Evolutionary conservation across 2,329 filamentous ascomycete species (phyloP).

Genomic region (Tolypocladium cylindrosporum): DNA sequence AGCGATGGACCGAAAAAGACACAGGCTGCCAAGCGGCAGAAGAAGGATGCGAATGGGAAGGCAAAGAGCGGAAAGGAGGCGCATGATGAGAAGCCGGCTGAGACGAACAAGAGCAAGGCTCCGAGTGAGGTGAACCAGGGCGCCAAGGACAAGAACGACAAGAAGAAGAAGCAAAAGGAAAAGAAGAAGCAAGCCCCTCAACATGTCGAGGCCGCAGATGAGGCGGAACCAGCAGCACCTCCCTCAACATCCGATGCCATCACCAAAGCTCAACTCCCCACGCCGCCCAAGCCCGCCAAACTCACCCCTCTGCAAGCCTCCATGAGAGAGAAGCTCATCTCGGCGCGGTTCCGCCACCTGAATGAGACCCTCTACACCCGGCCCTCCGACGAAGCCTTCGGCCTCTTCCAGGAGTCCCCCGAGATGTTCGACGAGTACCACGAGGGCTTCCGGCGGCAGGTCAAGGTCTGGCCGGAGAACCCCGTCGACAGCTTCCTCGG

Average conservation of each 20-base stretch:
- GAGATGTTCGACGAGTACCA: conserved; percentile 97
- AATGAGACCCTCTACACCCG: conserved; percentile 96
- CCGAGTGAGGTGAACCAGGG: conserved; percentile 11
- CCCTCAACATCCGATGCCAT: conserved; percentile 11
- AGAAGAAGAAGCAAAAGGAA: conserved; percentile 15
- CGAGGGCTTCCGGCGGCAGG: conserved; percentile 89
- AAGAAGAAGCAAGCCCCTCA: conserved; percentile 9
- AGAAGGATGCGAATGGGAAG: conserved; percentile 7
- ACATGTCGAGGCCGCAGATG: conserved; percentile 7
- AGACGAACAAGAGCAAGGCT: not conserved
- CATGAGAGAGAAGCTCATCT: conserved; percentile 92
- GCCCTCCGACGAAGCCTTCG: conserved; percentile 72
- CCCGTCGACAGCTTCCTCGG: conserved; percentile 81
- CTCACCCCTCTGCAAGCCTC: conserved; percentile 87
- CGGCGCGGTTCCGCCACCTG: conserved; percentile 91
- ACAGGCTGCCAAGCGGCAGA: conserved; percentile 9
- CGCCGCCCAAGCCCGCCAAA: conserved; percentile 39
- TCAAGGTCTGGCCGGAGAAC: conserved; percentile 93
- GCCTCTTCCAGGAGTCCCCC: conserved; percentile 73
- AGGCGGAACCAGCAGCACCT: conserved; percentile 8
- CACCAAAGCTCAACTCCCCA: conserved; percentile 19
- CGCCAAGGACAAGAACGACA: conserved; percentile 28
- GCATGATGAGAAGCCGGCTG: conserved; percentile 22
- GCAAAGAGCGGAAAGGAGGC: conserved; percentile 12
- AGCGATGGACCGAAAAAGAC: conserved; percentile 14